Percentiles rank a stretch among this genome's conserved stretches.
These are phyloP conservation scores for Hymenotorrendiella dingleyae DNA, from an alignment of 2,329 filamentous ascomycete genomes.

Conservation along the genomic window DNA sequence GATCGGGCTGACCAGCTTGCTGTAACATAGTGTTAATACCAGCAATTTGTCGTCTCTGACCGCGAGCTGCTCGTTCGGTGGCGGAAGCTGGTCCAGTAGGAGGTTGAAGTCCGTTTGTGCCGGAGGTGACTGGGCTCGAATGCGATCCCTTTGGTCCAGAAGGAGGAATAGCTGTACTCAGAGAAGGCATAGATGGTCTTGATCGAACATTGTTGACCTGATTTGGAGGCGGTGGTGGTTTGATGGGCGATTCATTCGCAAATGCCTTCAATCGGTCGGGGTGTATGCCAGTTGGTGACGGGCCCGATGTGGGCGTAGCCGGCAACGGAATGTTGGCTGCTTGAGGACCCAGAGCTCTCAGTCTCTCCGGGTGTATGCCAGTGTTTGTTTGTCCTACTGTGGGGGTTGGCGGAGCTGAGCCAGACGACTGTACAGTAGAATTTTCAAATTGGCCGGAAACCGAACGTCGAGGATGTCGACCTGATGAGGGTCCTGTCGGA, in stretches of 20 bases:
- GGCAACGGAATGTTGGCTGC: conserved; percentile 32
- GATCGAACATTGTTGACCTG: conserved; percentile 31
- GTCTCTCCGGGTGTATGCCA: conserved; percentile 45
- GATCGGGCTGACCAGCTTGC: conserved; percentile 41
- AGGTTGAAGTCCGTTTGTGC: conserved; percentile 23
- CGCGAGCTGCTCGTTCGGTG: conserved; percentile 25
- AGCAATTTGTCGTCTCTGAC: conserved; percentile 44
- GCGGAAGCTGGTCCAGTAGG: conserved; percentile 31
- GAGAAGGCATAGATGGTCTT: conserved; percentile 28
- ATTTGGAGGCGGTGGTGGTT: conserved; percentile 21
- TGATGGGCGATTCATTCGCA: conserved; percentile 22
- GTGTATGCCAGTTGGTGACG: too few species aligned
- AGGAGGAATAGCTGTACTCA: conserved; percentile 24
- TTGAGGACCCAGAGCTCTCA: conserved; percentile 40
- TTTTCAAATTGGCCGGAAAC: conserved; percentile 26
- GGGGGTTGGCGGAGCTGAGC: conserved; percentile 19
- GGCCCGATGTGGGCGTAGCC: conserved; percentile 24
- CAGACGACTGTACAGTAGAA: conserved; percentile 17
- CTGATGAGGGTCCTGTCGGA: conserved; percentile 30
- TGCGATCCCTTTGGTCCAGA: conserved; percentile 28
- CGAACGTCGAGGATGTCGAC: conserved; percentile 24
- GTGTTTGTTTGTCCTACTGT: conserved; percentile 22
- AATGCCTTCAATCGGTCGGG: conserved; percentile 28
- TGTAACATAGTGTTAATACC: conserved; percentile 55
- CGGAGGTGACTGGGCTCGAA: conserved; percentile 22